Evolutionary conservation across 805 yeast genomes (phyloP).

Genomic region (Grigorovia yakushimaensis): DNA sequence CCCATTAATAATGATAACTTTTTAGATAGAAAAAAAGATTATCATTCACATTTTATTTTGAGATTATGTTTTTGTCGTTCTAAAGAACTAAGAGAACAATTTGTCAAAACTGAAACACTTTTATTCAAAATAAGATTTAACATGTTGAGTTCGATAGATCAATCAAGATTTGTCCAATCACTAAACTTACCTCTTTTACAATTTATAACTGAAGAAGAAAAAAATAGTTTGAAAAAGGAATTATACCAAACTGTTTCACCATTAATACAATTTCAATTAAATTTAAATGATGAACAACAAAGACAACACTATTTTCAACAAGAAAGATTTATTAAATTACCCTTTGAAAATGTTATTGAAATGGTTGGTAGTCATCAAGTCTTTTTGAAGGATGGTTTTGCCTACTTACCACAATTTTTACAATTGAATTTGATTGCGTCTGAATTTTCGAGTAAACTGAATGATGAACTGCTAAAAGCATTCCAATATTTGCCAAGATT

Average conservation of each 20-base stretch:
- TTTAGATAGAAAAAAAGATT: slow-evolving; percentile 75
- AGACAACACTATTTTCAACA: slow-evolving; percentile 39
- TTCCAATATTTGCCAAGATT: slow-evolving; percentile 71
- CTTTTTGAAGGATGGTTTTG: slow-evolving; percentile 56
- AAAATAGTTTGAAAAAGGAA: slow-evolving; percentile 36
- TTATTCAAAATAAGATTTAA: slow-evolving; percentile 68
- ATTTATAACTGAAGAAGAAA: slow-evolving; percentile 55
- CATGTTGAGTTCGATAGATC: slow-evolving; percentile 54
- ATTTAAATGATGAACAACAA: slow-evolving; percentile 36
- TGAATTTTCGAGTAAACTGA: slow-evolving; percentile 53
- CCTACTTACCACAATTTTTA: slow-evolving; percentile 74
- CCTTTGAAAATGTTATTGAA: slow-evolving; percentile 77
- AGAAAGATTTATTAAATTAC: slow-evolving; percentile 72
- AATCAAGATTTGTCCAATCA: slow-evolving; percentile 54
- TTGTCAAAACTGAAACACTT: slow-evolving; percentile 63
- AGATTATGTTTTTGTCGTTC: slow-evolving; percentile 83
- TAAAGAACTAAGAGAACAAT: slow-evolving; percentile 72
- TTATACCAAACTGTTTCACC: slow-evolving; percentile 47
- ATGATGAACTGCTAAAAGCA: slow-evolving; percentile 48
- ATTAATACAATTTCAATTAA: slow-evolving; percentile 27
- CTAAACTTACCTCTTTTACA: slow-evolving; percentile 61
- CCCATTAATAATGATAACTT: slow-evolving; percentile 42
- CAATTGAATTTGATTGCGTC: slow-evolving; percentile 61
- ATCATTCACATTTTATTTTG: slow-evolving; percentile 81
- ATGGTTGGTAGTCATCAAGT: slow-evolving; percentile 67